phyloP scores from a whole-genome alignment of 192 early-diverging fungal genomes.

The Rhizophlyctis rosea region DNA sequence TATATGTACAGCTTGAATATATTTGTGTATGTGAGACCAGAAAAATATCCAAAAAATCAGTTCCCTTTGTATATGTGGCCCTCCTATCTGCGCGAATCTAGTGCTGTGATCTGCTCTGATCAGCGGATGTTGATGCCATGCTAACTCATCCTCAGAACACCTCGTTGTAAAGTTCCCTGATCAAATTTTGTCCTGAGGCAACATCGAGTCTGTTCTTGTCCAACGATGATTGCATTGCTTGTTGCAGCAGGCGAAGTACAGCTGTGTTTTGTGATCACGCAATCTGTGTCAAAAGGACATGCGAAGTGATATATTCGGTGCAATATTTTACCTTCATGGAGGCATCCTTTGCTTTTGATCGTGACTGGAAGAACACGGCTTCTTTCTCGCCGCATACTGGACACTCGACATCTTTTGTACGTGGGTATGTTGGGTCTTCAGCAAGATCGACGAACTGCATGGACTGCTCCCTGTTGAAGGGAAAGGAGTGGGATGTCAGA shows the following conservation, averaged over 20 bases:
- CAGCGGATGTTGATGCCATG: no score
- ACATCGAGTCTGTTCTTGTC: no score
- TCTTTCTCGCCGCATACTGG: conserved; percentile 39
- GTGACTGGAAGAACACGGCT: conserved; percentile 44
- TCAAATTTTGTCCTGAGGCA: no score
- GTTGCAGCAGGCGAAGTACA: conserved; percentile 45
- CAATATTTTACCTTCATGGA: conserved; percentile 45
- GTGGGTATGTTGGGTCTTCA: conserved; percentile 54
- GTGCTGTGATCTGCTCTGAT: no score
- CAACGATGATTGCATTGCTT: conserved; percentile 43
- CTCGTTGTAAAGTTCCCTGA: no score
- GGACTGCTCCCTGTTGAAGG: conserved; percentile 39
- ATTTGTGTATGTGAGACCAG: no score
- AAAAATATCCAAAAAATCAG: no score
- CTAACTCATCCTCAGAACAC: no score
- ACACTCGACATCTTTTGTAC: conserved; percentile 31
- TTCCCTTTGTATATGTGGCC: no score
- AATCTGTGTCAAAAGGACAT: background rate
- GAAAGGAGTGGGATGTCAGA: no score
- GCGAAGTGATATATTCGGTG: background rate
- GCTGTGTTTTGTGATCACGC: conserved; percentile 11
- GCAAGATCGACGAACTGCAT: conserved; percentile 38
- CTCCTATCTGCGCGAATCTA: no score
- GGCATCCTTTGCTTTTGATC: conserved; percentile 42
- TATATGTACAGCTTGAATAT: no score